Evolutionary conservation across 2,329 filamentous ascomycete species (phyloP).

Genomic region (Diaporthe citriasiana): DNA sequence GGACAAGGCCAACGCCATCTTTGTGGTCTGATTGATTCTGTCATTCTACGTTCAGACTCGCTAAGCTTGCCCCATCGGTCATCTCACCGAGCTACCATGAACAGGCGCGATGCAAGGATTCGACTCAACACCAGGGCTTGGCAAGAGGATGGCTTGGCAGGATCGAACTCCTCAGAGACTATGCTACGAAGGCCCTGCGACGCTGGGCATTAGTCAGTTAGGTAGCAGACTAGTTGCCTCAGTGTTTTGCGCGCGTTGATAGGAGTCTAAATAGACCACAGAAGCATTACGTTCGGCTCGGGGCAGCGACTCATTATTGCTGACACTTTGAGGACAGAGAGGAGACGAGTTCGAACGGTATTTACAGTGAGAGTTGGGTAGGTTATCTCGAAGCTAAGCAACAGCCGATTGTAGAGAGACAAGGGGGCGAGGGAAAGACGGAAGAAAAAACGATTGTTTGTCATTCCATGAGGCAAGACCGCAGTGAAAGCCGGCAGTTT

Average conservation of each 20-base stretch:
- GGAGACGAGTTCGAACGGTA: background rate
- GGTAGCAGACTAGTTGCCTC: background rate
- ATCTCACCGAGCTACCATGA: background rate
- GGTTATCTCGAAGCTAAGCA: background rate
- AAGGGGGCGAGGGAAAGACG: too few relatives aligned
- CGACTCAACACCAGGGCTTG: background rate
- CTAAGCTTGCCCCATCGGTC: background rate
- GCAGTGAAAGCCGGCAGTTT: background rate
- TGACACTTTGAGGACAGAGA: background rate
- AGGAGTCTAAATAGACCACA: too few relatives aligned
- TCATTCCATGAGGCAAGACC: too few relatives aligned
- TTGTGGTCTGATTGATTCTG: background rate
- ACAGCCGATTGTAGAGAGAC: background rate
- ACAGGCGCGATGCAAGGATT: background rate
- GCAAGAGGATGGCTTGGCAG: background rate
- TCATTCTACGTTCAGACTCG: background rate
- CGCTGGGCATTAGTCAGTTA: too few relatives aligned
- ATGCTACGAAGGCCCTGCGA: too few relatives aligned
- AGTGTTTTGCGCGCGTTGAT: background rate
- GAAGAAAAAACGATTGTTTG: too few relatives aligned
- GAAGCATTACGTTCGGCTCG: background rate
- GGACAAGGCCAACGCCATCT: background rate
- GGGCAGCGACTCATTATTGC: background rate
- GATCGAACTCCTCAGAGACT: background rate
- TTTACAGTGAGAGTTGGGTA: background rate